Percentiles rank a stretch among this genome's conserved stretches.
Conservation (phyloP, 768 basidiomycete genomes). For the Ramaria rubella region DNA sequence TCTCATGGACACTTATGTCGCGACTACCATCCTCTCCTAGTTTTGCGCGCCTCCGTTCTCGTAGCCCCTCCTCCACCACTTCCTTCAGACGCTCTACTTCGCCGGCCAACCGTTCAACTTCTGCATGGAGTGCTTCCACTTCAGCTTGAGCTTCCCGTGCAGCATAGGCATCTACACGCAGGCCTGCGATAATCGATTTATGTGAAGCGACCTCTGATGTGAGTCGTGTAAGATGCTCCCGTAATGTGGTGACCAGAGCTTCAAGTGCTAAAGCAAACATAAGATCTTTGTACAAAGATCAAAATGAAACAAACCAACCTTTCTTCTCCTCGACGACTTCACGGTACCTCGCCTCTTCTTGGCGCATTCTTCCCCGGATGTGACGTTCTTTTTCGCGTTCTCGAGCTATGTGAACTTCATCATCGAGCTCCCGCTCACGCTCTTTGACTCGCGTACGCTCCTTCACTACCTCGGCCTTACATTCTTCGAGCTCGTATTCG, state of each 20-base stretch:
- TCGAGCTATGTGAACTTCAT: conserved; percentile 23
- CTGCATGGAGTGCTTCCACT: conserved; percentile 57
- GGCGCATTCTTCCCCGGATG: conserved; percentile 34
- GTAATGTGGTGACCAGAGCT: conserved; percentile 65
- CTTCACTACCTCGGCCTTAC: conserved; percentile 67
- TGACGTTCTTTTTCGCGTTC: conserved; percentile 22
- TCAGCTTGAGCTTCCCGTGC: conserved; percentile 58
- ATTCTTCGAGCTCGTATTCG: conserved; percentile 78
- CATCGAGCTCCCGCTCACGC: conserved; percentile 41
- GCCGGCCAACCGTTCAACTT: conserved; percentile 74
- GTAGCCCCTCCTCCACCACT: conserved; percentile 81
- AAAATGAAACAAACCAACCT: conserved; percentile 56
- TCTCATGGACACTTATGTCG: neutral
- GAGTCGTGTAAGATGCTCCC: conserved; percentile 67
- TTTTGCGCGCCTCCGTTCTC: conserved; percentile 55
- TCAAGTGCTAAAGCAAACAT: conserved; percentile 89
- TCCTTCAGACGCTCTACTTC: conserved; percentile 85
- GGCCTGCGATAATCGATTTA: conserved; percentile 22
- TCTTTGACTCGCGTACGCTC: conserved; percentile 63
- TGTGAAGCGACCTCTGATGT: conserved; percentile 61
- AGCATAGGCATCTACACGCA: conserved; percentile 43
- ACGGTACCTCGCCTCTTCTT: conserved; percentile 47
- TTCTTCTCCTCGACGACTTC: conserved; percentile 86
- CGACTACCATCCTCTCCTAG: conserved; percentile 26
- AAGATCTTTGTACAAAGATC: too few relatives aligned